Percentiles rank a stretch among this genome's conserved stretches.
Evolutionary conservation across 2,329 filamentous ascomycete genomes (phyloP).

Genomic region (Lachnellula arida): DNA sequence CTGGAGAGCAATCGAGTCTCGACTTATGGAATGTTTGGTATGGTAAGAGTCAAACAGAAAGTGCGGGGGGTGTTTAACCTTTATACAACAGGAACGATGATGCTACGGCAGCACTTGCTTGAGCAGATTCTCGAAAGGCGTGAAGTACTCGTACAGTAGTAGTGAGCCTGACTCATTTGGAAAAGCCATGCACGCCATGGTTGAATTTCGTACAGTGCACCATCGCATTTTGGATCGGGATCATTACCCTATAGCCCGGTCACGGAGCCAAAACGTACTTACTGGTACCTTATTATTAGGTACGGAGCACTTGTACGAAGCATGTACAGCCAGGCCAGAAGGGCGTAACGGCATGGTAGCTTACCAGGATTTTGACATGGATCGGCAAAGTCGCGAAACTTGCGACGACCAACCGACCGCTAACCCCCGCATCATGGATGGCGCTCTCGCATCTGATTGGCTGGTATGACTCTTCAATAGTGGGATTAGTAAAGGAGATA

Average conservation of each 20-base stretch:
- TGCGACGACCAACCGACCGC: too few relatives aligned
- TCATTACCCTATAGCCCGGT: background rate
- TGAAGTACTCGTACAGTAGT: background rate
- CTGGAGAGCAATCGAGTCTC: background rate
- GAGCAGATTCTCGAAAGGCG: conserved; percentile 10
- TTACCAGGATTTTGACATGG: too few relatives aligned
- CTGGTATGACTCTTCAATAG: too few relatives aligned
- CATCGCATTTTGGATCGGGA: background rate
- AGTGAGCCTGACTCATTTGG: conserved; percentile 14
- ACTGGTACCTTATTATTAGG: too few relatives aligned
- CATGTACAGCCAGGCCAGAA: too few relatives aligned
- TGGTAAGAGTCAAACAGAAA: background rate
- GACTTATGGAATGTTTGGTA: background rate
- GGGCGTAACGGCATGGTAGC: too few relatives aligned
- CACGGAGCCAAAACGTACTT: background rate
- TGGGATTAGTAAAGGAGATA: too few relatives aligned
- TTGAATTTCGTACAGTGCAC: background rate
- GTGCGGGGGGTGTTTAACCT: background rate
- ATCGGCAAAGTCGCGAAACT: too few relatives aligned
- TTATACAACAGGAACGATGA: conserved; percentile 2
- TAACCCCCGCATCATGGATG: too few relatives aligned
- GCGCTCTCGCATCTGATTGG: too few relatives aligned
- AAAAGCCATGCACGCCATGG: background rate
- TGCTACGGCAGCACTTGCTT: background rate
- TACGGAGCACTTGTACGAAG: too few relatives aligned